Base-by-base conservation (phyloP, 371 early-diverging fungal species). In the Mucor irregularis region DNA sequence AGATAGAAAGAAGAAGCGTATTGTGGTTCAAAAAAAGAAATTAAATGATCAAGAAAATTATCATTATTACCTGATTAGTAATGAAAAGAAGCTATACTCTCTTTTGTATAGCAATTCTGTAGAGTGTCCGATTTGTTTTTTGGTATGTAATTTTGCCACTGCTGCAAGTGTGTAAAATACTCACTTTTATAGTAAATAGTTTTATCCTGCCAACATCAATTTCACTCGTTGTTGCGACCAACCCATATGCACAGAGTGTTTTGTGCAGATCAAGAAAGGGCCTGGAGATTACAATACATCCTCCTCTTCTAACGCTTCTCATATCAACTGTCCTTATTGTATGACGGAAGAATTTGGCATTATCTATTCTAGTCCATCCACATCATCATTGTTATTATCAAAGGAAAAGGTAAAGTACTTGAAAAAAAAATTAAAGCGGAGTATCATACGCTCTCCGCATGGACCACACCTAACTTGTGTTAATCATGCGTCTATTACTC, bases 171-270 rank as follows among this genome's bases (percentile, higher is more conserved):
- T 74, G 88, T 92, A 10, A 92, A 92, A 53, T 92, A 91, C 65
- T 91, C 13, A 22, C 24, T 2, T 42, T 92, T 66, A 81, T 92
- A 40, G 90, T 91, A 75, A 88, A 90, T 65, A 90, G 90, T 93
- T 87, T 69, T 96, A 95, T 66, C 96, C 96, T 21, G 67, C 82
- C 51, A 91, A 94, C 73, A 91, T 92, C 72, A 96, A 96, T 73
- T 87, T 89, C 62, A 85, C 95, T 17, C 80, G 90, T 13, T 96
- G 96, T 69, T 96, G 96, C 73, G 89, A 91, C 69, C 89, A 95
- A 68, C 96, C 96, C 11, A 93, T 96, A 49, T 96, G 96, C 73
- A 93, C 96, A 7, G 96, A 94, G 63, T 96, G 96, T 64, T 94
- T 96, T 74, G 85, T 95, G 49, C 93, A 94, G 80, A 89, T 96